phyloP scores from a whole-genome alignment of 495 filamentous ascomycete species.

The Astrothelium subdiscretum region DNA sequence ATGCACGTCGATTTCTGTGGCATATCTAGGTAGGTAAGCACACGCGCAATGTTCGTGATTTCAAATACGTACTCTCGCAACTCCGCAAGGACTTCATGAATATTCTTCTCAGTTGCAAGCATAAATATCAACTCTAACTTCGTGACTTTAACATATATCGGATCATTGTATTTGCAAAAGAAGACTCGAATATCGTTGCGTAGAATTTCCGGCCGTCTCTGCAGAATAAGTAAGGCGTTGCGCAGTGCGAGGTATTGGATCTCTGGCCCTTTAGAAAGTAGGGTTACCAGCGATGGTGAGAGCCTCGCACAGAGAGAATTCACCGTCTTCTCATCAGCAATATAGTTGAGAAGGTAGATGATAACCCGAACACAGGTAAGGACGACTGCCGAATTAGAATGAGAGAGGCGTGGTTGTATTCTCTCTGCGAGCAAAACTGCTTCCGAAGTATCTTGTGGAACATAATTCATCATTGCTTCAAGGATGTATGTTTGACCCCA shows the following conservation, averaged over 20 bases:
- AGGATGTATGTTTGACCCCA: slow-evolving; percentile 99
- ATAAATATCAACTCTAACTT: slow-evolving; percentile 99
- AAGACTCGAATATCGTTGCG: slow-evolving; percentile 96
- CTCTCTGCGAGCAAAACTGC: slow-evolving; percentile 84
- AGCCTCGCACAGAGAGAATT: slow-evolving; percentile 81
- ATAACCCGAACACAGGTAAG: slow-evolving; percentile 93
- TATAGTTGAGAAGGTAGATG: slow-evolving; percentile 98
- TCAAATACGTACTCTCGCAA: slow-evolving; percentile 59
- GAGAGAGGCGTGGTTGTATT: slow-evolving; percentile 84
- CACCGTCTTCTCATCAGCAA: slow-evolving; percentile 84
- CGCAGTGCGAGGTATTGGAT: slow-evolving; percentile 93
- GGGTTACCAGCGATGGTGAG: slow-evolving; percentile 87
- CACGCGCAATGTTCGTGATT: not conserved
- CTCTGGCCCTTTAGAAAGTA: slow-evolving; percentile 91
- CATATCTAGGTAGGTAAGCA: slow-evolving; percentile 45
- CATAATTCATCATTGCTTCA: slow-evolving; percentile 95
- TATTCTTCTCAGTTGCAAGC: slow-evolving; percentile 93
- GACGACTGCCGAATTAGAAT: slow-evolving; percentile 93
- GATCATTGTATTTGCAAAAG: slow-evolving; percentile 99
- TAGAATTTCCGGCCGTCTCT: slow-evolving; percentile 85
- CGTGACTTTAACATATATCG: slow-evolving; percentile 98
- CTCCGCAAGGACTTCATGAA: slow-evolving; percentile 88
- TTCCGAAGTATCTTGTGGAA: slow-evolving; percentile 81
- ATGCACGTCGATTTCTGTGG: slow-evolving; percentile 96
- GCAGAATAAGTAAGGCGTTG: slow-evolving; percentile 88